These are phyloP conservation scores for Cryptococcus sp. DNA, from an alignment of 1,284 basidiomycete species.

Conservation along the genomic window DNA sequence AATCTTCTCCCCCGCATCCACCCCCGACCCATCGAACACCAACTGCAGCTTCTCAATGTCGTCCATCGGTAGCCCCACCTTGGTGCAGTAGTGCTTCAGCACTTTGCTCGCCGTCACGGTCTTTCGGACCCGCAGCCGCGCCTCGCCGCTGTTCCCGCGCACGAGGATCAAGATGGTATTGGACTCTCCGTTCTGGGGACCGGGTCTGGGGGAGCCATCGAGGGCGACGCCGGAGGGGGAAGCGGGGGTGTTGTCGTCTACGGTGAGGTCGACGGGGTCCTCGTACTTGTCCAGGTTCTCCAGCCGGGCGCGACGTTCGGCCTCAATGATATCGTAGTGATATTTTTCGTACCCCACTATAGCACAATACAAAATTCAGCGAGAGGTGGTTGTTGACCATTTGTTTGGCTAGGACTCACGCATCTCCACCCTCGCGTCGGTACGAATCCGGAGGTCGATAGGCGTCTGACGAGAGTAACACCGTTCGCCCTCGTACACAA, in stretches of 20 bases:
- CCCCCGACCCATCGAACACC: conserved; percentile 29
- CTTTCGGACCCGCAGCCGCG: conserved; percentile 1
- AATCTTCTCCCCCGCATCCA: conserved; percentile 15
- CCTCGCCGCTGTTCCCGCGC: conserved; percentile 3
- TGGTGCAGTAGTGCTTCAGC: conserved; percentile 21
- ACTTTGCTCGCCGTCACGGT: conserved; percentile 11
- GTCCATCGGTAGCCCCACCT: conserved; percentile 6
- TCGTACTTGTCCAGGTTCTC: background rate
- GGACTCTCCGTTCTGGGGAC: background rate
- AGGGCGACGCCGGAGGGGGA: background rate
- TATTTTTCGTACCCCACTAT: conserved; percentile 34
- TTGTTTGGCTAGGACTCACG: conserved; percentile 18
- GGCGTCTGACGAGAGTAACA: conserved; percentile 23
- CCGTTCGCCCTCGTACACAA: conserved; percentile 26
- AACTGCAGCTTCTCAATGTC: conserved; percentile 14
- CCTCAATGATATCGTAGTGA: conserved; percentile 22
- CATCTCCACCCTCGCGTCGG: conserved; percentile 19
- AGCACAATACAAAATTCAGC: background rate
- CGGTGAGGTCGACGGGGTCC: background rate
- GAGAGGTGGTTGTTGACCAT: too few species aligned
- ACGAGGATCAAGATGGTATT: conserved; percentile 2
- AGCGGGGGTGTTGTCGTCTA: background rate
- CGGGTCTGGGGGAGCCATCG: background rate
- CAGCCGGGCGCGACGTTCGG: conserved; percentile 4
- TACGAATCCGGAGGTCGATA: conserved; percentile 21